Evolutionary conservation across 148 eudicot genomes (phyloP), one percentile per base, ranked within the genome.

Genomic region (Persicaria maculosa): DNA sequence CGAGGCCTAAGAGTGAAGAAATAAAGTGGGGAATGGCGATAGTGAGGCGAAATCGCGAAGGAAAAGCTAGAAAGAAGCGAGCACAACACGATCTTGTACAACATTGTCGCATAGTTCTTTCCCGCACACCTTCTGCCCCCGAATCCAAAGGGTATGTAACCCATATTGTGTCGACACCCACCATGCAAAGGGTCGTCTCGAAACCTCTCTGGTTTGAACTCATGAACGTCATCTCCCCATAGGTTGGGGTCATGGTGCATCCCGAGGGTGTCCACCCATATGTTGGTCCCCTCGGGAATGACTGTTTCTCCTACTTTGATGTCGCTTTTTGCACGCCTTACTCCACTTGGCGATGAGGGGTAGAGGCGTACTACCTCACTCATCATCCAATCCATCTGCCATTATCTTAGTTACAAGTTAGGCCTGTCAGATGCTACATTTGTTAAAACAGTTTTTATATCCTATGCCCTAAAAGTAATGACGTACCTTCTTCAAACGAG

Each of bases 321-420:
- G 73, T 70, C 73, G 16, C 15, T n/a, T 45, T 3, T n/a, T 70
- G 52, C 31, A 17, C 50, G 14, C 0, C 52, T 50, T 17, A 47
- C 31, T 45, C 12, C 31, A 22, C 14, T 70, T 45, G 52, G 50
- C 8, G 73, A 45, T 11, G 73, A 47, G 17, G 73, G 73, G 73
- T 70, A 70, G 52, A 70, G 73, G 36, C 73, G 52, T 16, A 93
- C 25, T 14, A 87, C 95, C 80, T 93, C 98, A 40, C 85, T 89
- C 84, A 93, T 85, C 58, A 93, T 93, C 93, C 91, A 91, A 68
- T 91, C 93, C 98, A 93, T 93, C 98, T 64, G 17, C 2, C 25
- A n/a, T 16, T n/a, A 22, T 44, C 12, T 3, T 11, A 0, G 45
- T 62, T 25, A 20, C 9, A 3, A 6, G 10, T 57, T 57, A 57